Evolutionary conservation across 1,139 yeast genomes (phyloP), one percentile per base, ranked within the genome.

Genomic region (Nakaseomyces glabratus): DNA sequence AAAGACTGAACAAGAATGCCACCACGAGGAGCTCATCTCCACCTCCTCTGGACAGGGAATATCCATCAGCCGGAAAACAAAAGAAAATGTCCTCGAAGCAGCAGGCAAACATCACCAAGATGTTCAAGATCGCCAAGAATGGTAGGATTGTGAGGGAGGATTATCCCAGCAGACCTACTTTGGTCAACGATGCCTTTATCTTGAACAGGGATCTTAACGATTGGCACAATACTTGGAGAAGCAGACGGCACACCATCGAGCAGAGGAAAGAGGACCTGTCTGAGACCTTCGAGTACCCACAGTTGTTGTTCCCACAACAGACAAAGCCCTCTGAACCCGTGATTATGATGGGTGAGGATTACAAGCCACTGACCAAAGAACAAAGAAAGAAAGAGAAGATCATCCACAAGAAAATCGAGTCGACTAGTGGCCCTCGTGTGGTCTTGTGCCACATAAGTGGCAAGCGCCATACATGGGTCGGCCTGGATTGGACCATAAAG

Each of bases 381-480:
- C 48, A 48, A 29, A 38, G 46, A 30, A 37, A 47, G 33, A 44
- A 41, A 29, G 45, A 45, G 11, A 44, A 36, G 14, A 39, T 55
- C 5, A 28, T 52, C 11, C 41, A 42, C 6, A 38, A 46, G 17
- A 46, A 43, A 21, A 43, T 45, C 6, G 52, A 49, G 15, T 43
- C 36, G 20, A 44, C 48, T 9, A 50, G 44, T 44, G 43, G 49
- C 67, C 82, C 15, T 25, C 60, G 88, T 48, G 69, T 69, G 2
- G 65, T 80, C 6, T 50, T 81, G 47, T 76, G 78, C 17, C 80
- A 79, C 52, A 64, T 81, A 5, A 68, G 76, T 42, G 93, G 85
- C 1, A 62, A 88, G 41, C 68, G 63, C 34, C 88, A 80, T 57
- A 78, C 90, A 0, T 81, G 93, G 90, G 84, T 78, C 3, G 77